Conservation (phyloP, 305 asterid species). For the Fraxinus dipetala region DNA sequence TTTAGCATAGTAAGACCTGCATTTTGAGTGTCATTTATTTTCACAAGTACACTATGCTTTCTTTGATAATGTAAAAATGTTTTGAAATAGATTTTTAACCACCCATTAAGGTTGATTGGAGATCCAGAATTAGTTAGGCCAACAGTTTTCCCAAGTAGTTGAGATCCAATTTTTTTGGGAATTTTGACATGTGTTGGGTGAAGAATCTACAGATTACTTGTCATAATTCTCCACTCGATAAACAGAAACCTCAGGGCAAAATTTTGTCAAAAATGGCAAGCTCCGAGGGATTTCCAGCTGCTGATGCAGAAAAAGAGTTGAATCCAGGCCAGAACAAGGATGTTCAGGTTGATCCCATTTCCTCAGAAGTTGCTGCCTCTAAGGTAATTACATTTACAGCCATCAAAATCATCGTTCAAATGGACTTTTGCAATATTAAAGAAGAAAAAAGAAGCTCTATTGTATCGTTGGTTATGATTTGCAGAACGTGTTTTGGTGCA, state of each 20-base stretch:
- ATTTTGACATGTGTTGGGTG: constrained; percentile 28
- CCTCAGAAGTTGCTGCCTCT: constrained; percentile 47
- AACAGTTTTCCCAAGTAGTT: constrained; percentile 17
- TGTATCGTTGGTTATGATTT: not conserved
- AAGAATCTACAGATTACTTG: constrained; percentile 15
- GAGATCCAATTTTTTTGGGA: constrained; percentile 28
- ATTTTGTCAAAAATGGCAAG: constrained; percentile 38
- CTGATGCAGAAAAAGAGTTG: constrained; percentile 54
- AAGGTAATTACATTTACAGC: constrained; percentile 20
- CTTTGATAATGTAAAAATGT: not conserved
- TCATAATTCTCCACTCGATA: not conserved
- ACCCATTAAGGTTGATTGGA: not conserved
- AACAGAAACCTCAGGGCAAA: not conserved
- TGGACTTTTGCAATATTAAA: not conserved
- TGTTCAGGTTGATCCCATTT: constrained; percentile 51
- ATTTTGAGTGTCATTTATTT: not conserved
- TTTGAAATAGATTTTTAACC: not conserved
- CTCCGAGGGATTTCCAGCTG: constrained; percentile 54
- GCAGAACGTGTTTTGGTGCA: not conserved
- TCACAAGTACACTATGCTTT: not conserved
- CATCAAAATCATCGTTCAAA: not conserved
- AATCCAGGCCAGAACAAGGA: constrained; percentile 47
- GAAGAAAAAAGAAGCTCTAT: not conserved
- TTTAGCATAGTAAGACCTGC: not conserved
- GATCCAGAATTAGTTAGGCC: not conserved